Conservation (phyloP, 768 basidiomycete species). For the Floccularia luteovirens region DNA sequence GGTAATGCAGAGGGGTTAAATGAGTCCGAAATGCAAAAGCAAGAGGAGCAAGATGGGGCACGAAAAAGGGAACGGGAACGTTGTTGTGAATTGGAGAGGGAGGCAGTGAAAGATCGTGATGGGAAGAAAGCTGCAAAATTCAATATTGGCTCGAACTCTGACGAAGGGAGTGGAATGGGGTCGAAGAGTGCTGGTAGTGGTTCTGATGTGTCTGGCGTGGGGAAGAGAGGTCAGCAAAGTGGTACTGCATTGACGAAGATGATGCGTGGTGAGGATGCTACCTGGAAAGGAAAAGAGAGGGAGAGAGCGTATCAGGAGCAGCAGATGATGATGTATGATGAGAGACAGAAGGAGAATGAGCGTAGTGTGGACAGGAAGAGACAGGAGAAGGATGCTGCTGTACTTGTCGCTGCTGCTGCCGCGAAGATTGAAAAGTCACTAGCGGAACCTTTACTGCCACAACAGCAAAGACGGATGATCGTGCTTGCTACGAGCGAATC, state of each 20-base stretch:
- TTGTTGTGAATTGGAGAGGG: too few species aligned
- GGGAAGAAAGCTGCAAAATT: conserved; percentile 25
- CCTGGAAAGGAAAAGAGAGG: conserved; percentile 4
- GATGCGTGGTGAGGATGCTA: background rate
- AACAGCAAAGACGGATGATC: conserved; percentile 31
- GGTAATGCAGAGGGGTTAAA: conserved; percentile 5
- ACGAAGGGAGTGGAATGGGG: conserved; percentile 32
- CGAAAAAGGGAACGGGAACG: conserved; percentile 5
- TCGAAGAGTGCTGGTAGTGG: conserved; percentile 28
- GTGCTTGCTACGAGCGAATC: conserved; percentile 48
- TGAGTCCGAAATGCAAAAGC: conserved; percentile 3
- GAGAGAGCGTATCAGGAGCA: conserved; percentile 4
- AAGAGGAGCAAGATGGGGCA: conserved; percentile 4
- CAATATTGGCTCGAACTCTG: conserved; percentile 55
- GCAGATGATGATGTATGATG: conserved; percentile 1
- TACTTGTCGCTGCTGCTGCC: background rate
- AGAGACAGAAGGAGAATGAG: conserved; percentile 4
- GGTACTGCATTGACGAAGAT: background rate
- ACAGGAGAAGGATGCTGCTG: conserved; percentile 1
- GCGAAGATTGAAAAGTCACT: conserved; percentile 15
- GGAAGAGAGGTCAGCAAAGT: background rate
- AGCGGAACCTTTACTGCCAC: conserved; percentile 19
- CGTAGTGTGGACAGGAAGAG: conserved; percentile 7
- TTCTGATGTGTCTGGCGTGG: conserved; percentile 17
- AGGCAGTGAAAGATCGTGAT: conserved; percentile 8